Percentiles rank a stretch among this genome's conserved stretches.
These are phyloP conservation scores for Sordaria brevicollis DNA, from an alignment of 495 filamentous ascomycete genomes.

Conservation along the genomic window DNA sequence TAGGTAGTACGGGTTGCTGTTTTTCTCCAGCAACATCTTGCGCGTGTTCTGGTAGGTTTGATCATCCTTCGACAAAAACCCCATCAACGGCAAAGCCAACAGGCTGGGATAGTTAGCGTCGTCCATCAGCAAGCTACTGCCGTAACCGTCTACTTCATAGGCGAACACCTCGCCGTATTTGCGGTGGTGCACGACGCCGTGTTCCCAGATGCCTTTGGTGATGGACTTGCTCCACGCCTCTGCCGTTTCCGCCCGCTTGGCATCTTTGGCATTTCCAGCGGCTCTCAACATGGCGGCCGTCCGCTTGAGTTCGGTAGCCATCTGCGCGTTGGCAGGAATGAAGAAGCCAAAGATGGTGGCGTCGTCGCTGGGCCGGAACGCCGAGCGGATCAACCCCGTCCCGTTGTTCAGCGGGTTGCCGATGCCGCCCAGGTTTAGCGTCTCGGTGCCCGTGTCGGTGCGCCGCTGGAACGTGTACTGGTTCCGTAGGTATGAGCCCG, in stretches of 20 bases:
- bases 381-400: constrained; percentile 80
- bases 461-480: constrained; percentile 77
- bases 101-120: constrained; percentile 94
- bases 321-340: constrained; percentile 93
- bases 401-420: constrained; percentile 84
- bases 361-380: constrained; percentile 95
- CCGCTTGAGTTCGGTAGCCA: constrained; percentile 79
- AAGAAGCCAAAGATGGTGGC: constrained; percentile 94
- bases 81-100: constrained; percentile 75
- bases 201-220: constrained; percentile 66
- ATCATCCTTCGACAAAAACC: constrained; percentile 61
- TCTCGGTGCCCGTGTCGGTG: constrained; percentile 82
- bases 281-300: constrained; percentile 56
- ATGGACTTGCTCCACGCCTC: constrained; percentile 58
- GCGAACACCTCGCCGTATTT: constrained; percentile 86
- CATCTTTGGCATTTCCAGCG: constrained; percentile 38
- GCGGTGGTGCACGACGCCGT: constrained; percentile 80
- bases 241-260: constrained; percentile 41
- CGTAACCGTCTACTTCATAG: constrained; percentile 95
- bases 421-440: constrained; percentile 66
- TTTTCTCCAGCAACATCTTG: constrained; percentile 72
- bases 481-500: constrained; percentile 54
- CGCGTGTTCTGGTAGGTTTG: constrained; percentile 79
- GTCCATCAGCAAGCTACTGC: constrained; percentile 86
- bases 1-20: constrained; percentile 84